A percentile compares a stretch with the other conserved stretches of the same genome.
These are phyloP conservation scores for Saussurea involucrata DNA, from an alignment of 129 eudicot genomes.

Conservation along the genomic window DNA sequence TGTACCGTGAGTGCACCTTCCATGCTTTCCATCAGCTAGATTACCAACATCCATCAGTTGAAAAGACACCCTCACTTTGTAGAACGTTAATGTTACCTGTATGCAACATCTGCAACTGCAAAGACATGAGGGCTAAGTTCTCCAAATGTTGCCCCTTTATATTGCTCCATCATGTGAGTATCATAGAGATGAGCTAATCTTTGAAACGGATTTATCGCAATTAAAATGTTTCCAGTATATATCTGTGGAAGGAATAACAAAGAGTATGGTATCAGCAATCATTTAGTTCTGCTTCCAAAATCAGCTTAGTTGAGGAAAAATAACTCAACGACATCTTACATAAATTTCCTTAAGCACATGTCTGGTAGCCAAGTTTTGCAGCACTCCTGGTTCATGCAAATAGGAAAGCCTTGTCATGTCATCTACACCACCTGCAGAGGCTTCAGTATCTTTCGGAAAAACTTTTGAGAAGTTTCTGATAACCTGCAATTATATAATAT, in stretches of 20 bases:
- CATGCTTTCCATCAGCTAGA: too few relatives aligned
- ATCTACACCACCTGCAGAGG: slow-evolving; percentile 98
- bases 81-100: slow-evolving; percentile 41
- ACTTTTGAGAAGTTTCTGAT: slow-evolving; percentile 72
- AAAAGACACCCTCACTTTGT: not conserved
- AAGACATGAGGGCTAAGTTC: slow-evolving; percentile 99
- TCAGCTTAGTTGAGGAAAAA: not conserved
- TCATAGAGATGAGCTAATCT: slow-evolving; percentile 96
- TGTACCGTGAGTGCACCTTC: too few relatives aligned
- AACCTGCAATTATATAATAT: slow-evolving; percentile 40
- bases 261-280: slow-evolving; percentile 9
- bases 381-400: slow-evolving; percentile 97
- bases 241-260: slow-evolving; percentile 45
- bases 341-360: slow-evolving; percentile 94
- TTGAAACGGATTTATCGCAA: slow-evolving; percentile 97
- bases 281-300: not conserved
- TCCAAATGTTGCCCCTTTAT: slow-evolving; percentile 91
- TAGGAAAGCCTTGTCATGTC: slow-evolving; percentile 99
- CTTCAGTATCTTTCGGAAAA: slow-evolving; percentile 90
- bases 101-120: slow-evolving; percentile 95
- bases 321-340: slow-evolving; percentile 43
- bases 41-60: too few relatives aligned
- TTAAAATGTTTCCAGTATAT: slow-evolving; percentile 91
- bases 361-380: slow-evolving; percentile 86
- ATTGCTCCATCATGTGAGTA: slow-evolving; percentile 99